phyloP scores from a whole-genome alignment of 768 basidiomycete genomes.

The Panaeolus papilionaceus region DNA sequence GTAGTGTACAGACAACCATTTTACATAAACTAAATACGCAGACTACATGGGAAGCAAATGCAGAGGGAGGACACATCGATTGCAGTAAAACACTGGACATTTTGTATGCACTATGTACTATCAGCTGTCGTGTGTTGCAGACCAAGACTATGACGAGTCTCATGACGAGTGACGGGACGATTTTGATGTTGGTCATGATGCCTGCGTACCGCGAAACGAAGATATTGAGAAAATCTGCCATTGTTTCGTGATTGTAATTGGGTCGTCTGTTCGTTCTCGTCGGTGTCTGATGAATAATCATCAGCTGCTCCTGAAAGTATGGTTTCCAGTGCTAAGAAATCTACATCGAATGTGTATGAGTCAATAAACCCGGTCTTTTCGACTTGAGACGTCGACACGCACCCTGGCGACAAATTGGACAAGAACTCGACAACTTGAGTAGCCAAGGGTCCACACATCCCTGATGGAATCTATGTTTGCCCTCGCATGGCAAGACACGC shows the following conservation, averaged over 20 bases:
- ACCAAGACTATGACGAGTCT: constrained; percentile 15
- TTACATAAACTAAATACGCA: background rate
- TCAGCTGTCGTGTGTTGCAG: constrained; percentile 32
- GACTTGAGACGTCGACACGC: constrained; percentile 25
- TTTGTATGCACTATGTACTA: background rate
- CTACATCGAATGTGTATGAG: constrained; percentile 34
- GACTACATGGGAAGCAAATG: background rate
- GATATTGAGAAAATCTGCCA: constrained; percentile 62
- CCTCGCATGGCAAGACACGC: constrained; percentile 89
- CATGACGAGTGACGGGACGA: background rate
- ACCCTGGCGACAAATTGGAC: constrained; percentile 94
- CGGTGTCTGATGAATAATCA: constrained; percentile 24
- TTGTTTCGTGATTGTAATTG: constrained; percentile 22
- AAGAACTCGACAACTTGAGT: constrained; percentile 86
- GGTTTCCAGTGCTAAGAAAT: constrained; percentile 67
- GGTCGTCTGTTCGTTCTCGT: constrained; percentile 20
- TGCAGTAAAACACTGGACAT: background rate
- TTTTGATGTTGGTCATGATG: constrained; percentile 31
- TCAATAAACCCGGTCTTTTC: background rate
- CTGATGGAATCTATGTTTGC: constrained; percentile 90
- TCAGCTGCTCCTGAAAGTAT: constrained; percentile 47
- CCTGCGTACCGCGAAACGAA: constrained; percentile 55
- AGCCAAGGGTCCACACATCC: constrained; percentile 94
- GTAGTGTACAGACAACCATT: background rate
- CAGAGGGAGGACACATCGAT: background rate